These are phyloP conservation scores for Sporopachydermia lactativora DNA, from an alignment of 805 yeast species.

Conservation along the genomic window DNA sequence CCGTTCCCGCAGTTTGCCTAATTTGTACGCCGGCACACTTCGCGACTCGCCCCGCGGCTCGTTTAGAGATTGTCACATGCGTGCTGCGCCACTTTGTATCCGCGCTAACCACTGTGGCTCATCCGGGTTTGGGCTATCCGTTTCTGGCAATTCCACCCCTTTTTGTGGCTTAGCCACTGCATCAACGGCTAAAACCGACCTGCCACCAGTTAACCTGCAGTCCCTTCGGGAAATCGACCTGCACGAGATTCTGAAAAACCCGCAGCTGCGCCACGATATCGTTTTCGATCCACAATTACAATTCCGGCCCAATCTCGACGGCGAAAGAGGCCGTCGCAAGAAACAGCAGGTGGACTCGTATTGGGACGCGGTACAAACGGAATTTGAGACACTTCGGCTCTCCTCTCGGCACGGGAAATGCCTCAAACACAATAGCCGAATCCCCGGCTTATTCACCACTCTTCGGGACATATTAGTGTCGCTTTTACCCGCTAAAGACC, in stretches of 20 bases:
- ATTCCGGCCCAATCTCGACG: conserved; percentile 82
- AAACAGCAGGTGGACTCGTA: conserved; percentile 63
- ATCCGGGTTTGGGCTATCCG: neutral
- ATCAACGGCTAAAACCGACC: neutral
- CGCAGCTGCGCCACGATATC: conserved; percentile 86
- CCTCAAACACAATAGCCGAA: conserved; percentile 17
- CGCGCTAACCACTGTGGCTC: neutral
- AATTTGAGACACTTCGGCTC: conserved; percentile 34
- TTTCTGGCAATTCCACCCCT: neutral
- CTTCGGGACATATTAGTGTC: conserved; percentile 61
- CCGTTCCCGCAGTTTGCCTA: too few species aligned
- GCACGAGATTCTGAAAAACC: conserved; percentile 79
- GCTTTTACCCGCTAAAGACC: conserved; percentile 67
- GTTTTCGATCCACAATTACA: conserved; percentile 85
- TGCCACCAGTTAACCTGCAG: conserved; percentile 76
- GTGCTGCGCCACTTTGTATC: neutral
- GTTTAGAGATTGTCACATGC: too few species aligned
- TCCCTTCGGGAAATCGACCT: conserved; percentile 76
- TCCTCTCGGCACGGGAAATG: conserved; percentile 18
- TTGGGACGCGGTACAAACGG: conserved; percentile 66
- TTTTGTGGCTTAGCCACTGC: neutral
- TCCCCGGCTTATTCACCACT: conserved; percentile 67
- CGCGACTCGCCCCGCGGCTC: too few species aligned
- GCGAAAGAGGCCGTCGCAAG: conserved; percentile 78
- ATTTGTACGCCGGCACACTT: too few species aligned